Base-by-base conservation (phyloP, 805 yeast species). In the Candida parachauliodes region DNA sequence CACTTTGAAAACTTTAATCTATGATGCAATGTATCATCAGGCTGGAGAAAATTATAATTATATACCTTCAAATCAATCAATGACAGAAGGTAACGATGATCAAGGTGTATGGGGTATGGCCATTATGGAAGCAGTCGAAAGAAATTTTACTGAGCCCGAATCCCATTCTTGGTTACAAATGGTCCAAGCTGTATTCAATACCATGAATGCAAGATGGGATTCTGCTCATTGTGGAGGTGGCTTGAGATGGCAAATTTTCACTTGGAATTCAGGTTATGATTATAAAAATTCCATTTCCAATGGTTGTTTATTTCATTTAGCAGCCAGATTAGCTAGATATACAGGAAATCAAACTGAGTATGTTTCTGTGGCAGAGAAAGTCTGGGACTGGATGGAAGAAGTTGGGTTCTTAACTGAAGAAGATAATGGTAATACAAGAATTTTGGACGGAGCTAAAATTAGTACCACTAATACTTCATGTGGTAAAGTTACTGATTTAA, bases 151-250 rank as follows among this genome's bases (percentile, higher is more conserved):
- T 14, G 54, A 57, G 18, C 71, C 74, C 4, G 88, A 94, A 2
- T 64, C 67, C 36, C 88, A 88, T 12, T 77, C 77, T 41, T 91
- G 97, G 97, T 70, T 88, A 22, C 74, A 78, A 37, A 66, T 89
- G 54, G 85, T 94, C 0, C 95, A 88, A 62, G 95, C 95, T 2
- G 84, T 87, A 11, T 91, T 83, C 66, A 87, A 89, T 58, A 83
- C 95, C 24, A 89, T 91, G 95, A 80, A 85, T 27, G 63, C 70
- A 21, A 76, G 97, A 59, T 91, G 98, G 98, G 96, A 89, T 59
- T 48, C 57, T 6, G 55, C 50, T 3, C 52, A 68, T 39, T 91
- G 98, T 65, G 75, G 71, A 30, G 98, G 98, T 42, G 98, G 98
- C 1, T 65, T 91, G 43, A 73, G 97, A 61, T 91, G 98, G 98